Percentiles rank a stretch among this genome's conserved stretches.
Evolutionary conservation across 1,284 basidiomycete species (phyloP).

Genomic region (Wallemia hederae): DNA sequence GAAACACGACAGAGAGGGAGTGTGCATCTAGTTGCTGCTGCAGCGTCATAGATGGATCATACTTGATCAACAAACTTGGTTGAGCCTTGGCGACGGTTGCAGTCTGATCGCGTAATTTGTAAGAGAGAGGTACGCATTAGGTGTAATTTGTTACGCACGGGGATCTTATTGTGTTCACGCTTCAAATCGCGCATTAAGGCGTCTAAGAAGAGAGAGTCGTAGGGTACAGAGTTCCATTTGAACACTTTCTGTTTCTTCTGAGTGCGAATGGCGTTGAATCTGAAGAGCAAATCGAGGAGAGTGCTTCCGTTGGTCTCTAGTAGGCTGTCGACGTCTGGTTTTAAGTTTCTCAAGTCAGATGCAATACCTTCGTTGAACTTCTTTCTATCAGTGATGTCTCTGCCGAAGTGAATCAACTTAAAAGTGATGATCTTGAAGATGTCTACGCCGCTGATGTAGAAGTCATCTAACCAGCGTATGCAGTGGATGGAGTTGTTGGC

Average conservation of each 20-base stretch:
- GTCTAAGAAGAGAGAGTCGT: constrained; percentile 4
- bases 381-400: not conserved
- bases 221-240: constrained; percentile 34
- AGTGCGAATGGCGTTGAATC: constrained; percentile 74
- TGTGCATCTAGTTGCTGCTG: not conserved
- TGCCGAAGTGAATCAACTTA: not conserved
- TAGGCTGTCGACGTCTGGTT: not conserved
- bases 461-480: not conserved
- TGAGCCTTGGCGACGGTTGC: not conserved
- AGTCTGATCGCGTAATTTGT: not conserved
- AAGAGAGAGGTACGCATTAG: no score
- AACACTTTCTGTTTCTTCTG: constrained; percentile 91
- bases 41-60: not conserved
- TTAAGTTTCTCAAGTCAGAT: not conserved
- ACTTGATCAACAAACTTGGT: not conserved
- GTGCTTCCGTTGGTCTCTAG: not conserved
- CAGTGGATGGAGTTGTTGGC: not conserved
- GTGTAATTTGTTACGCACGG: no score
- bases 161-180: constrained; percentile 2
- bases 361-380: not conserved
- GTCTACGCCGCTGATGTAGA: not conserved
- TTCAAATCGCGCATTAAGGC: constrained; percentile 6
- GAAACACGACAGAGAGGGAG: not conserved
- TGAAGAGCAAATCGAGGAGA: constrained; percentile 67
- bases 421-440: not conserved